phyloP scores from a whole-genome alignment of 768 basidiomycete genomes.

The Auriculariales sp. region DNA sequence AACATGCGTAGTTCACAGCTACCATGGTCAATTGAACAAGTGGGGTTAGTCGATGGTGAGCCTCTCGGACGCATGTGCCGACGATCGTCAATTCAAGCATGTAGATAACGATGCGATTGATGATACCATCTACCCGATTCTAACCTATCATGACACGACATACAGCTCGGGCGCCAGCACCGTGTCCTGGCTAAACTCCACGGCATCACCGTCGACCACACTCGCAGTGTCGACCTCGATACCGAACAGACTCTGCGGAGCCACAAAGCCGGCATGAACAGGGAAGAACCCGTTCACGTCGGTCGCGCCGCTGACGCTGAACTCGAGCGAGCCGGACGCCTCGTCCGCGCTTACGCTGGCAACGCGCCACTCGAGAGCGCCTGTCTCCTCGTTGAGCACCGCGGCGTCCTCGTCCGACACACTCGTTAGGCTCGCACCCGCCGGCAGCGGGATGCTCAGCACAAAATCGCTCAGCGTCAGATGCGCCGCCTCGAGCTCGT shows the following conservation, averaged over 20 bases:
- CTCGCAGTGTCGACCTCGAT: slow-evolving; percentile 32
- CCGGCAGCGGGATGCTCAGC: slow-evolving; percentile 87
- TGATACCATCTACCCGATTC: too few relatives aligned
- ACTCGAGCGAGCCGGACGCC: slow-evolving; percentile 78
- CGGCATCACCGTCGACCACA: background rate
- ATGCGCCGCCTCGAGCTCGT: slow-evolving; percentile 80
- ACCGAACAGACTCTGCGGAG: slow-evolving; percentile 68
- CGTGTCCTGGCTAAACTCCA: background rate
- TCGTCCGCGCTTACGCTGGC: slow-evolving; percentile 40
- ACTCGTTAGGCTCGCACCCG: slow-evolving; percentile 77
- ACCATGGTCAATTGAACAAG: too few relatives aligned
- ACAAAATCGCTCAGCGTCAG: slow-evolving; percentile 71
- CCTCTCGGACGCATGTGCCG: too few relatives aligned
- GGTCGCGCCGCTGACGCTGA: slow-evolving; percentile 74
- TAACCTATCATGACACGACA: background rate
- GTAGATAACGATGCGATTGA: too few relatives aligned
- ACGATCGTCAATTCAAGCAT: too few relatives aligned
- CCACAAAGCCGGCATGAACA: slow-evolving; percentile 68
- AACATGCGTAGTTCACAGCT: too few relatives aligned
- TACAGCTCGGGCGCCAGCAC: background rate
- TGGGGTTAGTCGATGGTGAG: too few relatives aligned
- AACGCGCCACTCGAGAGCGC: slow-evolving; percentile 78
- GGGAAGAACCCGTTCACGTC: slow-evolving; percentile 85
- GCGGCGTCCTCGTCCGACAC: slow-evolving; percentile 59
- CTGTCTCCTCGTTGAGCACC: slow-evolving; percentile 64